A percentile compares a stretch with the other conserved stretches of the same genome.
These are phyloP conservation scores for Apiotrichum sp. DNA, from an alignment of 1,284 basidiomycete genomes.

Conservation along the genomic window DNA sequence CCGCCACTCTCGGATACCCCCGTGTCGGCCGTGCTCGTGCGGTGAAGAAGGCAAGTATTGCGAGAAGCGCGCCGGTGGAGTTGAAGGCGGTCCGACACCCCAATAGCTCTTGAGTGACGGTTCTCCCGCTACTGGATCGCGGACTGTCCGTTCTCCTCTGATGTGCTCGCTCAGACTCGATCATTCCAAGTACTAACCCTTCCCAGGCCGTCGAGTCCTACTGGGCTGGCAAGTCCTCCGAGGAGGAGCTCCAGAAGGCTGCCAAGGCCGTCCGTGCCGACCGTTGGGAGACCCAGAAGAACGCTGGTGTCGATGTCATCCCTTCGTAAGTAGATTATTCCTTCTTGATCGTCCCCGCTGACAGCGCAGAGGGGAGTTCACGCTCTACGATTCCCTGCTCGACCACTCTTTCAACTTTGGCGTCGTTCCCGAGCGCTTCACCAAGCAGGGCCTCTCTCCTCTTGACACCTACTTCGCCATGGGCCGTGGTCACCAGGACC, in stretches of 20 bases:
- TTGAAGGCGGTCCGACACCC: too few relatives aligned
- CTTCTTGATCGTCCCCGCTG: too few relatives aligned
- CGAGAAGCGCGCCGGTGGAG: too few relatives aligned
- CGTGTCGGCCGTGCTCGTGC: slow-evolving; percentile 94
- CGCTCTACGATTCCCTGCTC: slow-evolving; percentile 97
- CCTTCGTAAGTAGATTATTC: slow-evolving; percentile 54
- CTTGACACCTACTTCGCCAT: slow-evolving; percentile 97
- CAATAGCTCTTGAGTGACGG: too few relatives aligned
- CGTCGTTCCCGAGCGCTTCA: slow-evolving; percentile 92
- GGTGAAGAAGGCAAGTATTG: slow-evolving; percentile 68
- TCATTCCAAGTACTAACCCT: too few relatives aligned
- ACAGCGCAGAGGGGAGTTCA: slow-evolving; percentile 72
- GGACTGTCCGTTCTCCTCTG: too few relatives aligned
- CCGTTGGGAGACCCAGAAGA: slow-evolving; percentile 85
- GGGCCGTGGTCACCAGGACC: slow-evolving; percentile 93
- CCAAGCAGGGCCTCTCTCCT: slow-evolving; percentile 74
- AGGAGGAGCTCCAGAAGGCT: slow-evolving; percentile 80
- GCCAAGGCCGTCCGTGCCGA: slow-evolving; percentile 84
- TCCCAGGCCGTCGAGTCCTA: slow-evolving; percentile 81
- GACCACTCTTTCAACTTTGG: slow-evolving; percentile 97
- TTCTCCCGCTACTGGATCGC: too few relatives aligned
- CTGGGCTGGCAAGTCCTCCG: slow-evolving; percentile 90
- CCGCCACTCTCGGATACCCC: slow-evolving; percentile 93
- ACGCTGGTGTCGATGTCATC: slow-evolving; percentile 81
- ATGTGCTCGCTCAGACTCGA: too few relatives aligned